Evolutionary conservation across 2,329 filamentous ascomycete species (phyloP), one percentile per base, ranked within the genome.

Genomic region (Diaporthe capsici): DNA sequence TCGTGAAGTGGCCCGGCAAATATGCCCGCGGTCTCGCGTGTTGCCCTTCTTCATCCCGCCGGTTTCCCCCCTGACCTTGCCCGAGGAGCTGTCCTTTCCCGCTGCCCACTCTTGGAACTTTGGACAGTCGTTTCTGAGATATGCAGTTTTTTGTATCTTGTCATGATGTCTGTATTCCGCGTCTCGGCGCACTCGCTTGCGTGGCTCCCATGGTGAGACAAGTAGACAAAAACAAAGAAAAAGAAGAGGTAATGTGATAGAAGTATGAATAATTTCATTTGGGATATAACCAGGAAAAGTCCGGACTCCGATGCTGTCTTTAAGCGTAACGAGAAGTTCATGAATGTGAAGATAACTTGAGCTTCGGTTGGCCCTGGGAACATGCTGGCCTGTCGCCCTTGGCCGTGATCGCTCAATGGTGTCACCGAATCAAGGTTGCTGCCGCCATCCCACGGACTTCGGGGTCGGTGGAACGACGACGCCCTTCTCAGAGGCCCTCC

Each of bases 401-500:
- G 71, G 71, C 61, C 51, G 58, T 73, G 47, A 73, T 65, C 61
- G 71, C 71, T 57, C 47, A 60, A 60, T 72, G 73, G 73, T 76
- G 71, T 76, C 75, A 75, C 75, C 75, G 73, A 70, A 73, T 72
- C 75, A 74, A 75, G 75, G 71, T 70, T 75, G 53, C 75, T 76
- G 44, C 75, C 75, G 75, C 55, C 75, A 76, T 76, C 75, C 75
- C 75, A 60, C 73, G 47, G 60, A 44, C 73, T 51, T 57, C 42
- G 22, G 53, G 55, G 42, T 73, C 75, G 60, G 75, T 75, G 75
- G 73, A 77, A 77, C 76, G 80, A 79, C 82, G 81, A 81, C 78
- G 75, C 80, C 74, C 74, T 76, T 76, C 79, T 85, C 90, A 98
- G 81, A 97, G 93, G 75, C 97, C 97, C 89, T 98, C 96, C 86